Percentiles rank a stretch among this genome's conserved stretches.
phyloP scores from a whole-genome alignment of 345 rosid genomes.

The Moricandia arvensis region DNA sequence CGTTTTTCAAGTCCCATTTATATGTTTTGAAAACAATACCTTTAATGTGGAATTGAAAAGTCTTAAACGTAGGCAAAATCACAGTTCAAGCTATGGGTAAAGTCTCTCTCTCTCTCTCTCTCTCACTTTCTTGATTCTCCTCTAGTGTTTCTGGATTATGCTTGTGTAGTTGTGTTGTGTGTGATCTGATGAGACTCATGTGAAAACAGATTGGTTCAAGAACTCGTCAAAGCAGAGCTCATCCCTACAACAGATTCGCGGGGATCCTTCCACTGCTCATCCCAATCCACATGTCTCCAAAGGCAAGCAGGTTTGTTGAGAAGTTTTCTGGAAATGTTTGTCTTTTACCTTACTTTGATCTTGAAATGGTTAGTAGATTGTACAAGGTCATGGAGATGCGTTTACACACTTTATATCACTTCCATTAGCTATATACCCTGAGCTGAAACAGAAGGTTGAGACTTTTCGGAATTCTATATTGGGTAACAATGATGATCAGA shows the following conservation, averaged over 20 bases:
- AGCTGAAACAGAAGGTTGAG: conserved; percentile 58
- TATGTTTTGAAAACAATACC: not conserved
- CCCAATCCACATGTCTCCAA: not conserved
- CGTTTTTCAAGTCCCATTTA: not conserved
- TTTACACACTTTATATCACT: conserved; percentile 85
- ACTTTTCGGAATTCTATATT: conserved; percentile 60
- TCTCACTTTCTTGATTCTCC: not conserved
- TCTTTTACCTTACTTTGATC: not conserved
- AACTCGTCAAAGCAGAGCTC: not conserved
- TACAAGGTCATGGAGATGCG: conserved; percentile 49
- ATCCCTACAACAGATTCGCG: not conserved
- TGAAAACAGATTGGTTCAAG: not conserved
- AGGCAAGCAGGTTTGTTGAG: conserved; percentile 28
- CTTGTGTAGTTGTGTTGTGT: not conserved
- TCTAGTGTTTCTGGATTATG: not conserved
- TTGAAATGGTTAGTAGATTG: conserved; percentile 41
- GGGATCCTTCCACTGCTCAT: conserved; percentile 8
- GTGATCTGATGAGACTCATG: not conserved
- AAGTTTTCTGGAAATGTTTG: not conserved
- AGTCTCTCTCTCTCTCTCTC: not conserved
- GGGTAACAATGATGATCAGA: conserved; percentile 26
- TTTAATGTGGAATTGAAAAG: not conserved
- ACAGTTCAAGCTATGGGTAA: not conserved
- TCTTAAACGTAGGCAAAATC: not conserved
- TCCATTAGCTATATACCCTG: conserved; percentile 80